phyloP scores from a whole-genome alignment of 306 rosid species.

The Vigna mungo region DNA sequence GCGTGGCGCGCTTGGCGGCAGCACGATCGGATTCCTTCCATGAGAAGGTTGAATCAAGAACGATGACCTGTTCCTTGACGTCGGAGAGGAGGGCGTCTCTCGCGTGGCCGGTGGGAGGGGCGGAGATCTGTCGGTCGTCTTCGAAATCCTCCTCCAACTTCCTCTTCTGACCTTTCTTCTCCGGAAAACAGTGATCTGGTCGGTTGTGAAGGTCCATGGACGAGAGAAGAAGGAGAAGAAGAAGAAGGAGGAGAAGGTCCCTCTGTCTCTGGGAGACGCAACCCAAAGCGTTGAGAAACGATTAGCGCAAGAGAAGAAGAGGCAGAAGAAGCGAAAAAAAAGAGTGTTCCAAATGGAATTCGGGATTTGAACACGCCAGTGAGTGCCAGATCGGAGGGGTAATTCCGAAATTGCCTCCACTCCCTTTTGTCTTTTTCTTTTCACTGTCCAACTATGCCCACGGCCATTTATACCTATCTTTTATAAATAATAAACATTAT shows the following conservation, averaged over 20 bases:
- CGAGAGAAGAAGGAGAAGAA: not conserved
- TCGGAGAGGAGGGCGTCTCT: conserved; percentile 62
- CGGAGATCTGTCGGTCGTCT: conserved; percentile 65
- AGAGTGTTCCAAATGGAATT: conserved; percentile 49
- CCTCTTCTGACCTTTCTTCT: conserved; percentile 88
- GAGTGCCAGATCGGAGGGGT: conserved; percentile 49
- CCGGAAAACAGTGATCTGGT: conserved; percentile 65
- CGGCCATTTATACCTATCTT: no score
- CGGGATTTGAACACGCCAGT: conserved; percentile 36
- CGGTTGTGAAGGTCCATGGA: conserved; percentile 67
- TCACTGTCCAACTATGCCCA: not conserved
- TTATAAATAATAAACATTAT: no score
- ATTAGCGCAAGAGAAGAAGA: conserved; percentile 12
- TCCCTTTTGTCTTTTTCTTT: not conserved
- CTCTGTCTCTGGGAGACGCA: not conserved
- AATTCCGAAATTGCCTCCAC: conserved; percentile 29
- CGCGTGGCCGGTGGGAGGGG: conserved; percentile 65
- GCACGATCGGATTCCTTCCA: conserved; percentile 78
- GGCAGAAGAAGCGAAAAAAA: no score
- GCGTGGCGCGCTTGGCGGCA: conserved; percentile 85
- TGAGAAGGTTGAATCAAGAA: conserved; percentile 70
- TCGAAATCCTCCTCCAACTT: conserved; percentile 77
- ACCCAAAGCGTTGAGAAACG: not conserved
- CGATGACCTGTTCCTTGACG: conserved; percentile 63
- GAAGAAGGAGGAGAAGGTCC: not conserved